phyloP scores from a whole-genome alignment of 1,139 yeast genomes.

The Yamadazyma taylorii region DNA sequence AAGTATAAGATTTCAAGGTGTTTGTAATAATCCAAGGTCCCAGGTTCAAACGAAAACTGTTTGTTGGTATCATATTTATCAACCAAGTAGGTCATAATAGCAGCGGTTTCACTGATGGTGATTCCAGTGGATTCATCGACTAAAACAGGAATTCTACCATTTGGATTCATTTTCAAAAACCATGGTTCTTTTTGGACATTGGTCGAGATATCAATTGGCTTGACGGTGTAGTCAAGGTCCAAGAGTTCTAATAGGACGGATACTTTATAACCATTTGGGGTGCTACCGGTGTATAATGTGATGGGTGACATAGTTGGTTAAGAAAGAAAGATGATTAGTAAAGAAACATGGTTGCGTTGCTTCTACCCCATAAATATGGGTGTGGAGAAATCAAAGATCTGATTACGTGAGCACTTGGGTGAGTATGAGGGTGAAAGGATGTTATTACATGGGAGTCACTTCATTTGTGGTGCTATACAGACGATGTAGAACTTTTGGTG shows the following conservation, averaged over 20 bases:
- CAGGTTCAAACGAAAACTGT: conserved; percentile 46
- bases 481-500: too few relatives aligned
- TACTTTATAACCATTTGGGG: conserved; percentile 60
- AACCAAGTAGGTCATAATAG: conserved; percentile 55
- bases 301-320: too few relatives aligned
- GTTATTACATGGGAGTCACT: too few relatives aligned
- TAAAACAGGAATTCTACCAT: conserved; percentile 62
- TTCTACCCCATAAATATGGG: too few relatives aligned
- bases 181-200: conserved; percentile 51
- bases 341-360: too few relatives aligned
- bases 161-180: conserved; percentile 56
- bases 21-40: conserved; percentile 48
- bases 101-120: conserved; percentile 56
- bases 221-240: conserved; percentile 46
- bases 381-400: too few relatives aligned
- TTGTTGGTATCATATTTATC: conserved; percentile 57
- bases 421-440: too few relatives aligned
- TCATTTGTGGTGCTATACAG: too few relatives aligned
- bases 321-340: too few relatives aligned
- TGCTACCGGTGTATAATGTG: conserved; percentile 40
- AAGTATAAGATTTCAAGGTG: conserved; percentile 52
- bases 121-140: conserved; percentile 46
- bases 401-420: too few relatives aligned
- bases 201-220: conserved; percentile 38
- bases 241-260: conserved; percentile 50